These are phyloP conservation scores for Inga laurina DNA, from an alignment of 306 rosid genomes.

Conservation along the genomic window DNA sequence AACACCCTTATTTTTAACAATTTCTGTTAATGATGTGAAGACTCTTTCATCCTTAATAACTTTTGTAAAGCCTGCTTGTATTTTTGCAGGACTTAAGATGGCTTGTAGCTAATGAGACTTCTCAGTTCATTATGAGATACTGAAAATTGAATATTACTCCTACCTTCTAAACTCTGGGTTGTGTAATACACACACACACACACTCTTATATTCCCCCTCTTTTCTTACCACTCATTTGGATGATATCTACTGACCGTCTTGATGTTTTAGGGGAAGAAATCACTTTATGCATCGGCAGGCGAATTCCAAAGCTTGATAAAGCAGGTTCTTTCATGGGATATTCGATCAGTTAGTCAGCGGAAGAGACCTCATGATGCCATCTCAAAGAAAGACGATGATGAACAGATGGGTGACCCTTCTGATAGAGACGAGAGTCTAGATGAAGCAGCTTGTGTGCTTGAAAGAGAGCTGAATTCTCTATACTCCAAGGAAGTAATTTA, in stretches of 20 bases:
- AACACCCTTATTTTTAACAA: neutral
- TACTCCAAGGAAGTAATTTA: constrained; percentile 49
- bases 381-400: constrained; percentile 35
- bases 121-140: neutral
- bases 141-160: neutral
- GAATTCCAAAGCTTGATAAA: constrained; percentile 71
- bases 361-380: constrained; percentile 57
- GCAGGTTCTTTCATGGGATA: constrained; percentile 98
- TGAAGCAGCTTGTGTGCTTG: constrained; percentile 38
- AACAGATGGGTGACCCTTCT: constrained; percentile 34
- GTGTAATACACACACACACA: neutral
- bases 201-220: neutral
- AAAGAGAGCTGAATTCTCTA: constrained; percentile 30
- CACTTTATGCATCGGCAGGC: constrained; percentile 71
- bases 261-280: constrained; percentile 59
- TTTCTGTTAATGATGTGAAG: neutral
- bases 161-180: neutral
- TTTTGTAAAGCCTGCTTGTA: neutral
- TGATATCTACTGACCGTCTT: constrained; percentile 17
- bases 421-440: constrained; percentile 49
- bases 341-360: constrained; percentile 79
- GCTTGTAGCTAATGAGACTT: neutral
- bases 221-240: neutral
- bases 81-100: neutral
- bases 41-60: too few species aligned